Evolutionary conservation across 2,329 filamentous ascomycete species (phyloP), one percentile per base, ranked within the genome.

Genomic region (Cadophora sp.): DNA sequence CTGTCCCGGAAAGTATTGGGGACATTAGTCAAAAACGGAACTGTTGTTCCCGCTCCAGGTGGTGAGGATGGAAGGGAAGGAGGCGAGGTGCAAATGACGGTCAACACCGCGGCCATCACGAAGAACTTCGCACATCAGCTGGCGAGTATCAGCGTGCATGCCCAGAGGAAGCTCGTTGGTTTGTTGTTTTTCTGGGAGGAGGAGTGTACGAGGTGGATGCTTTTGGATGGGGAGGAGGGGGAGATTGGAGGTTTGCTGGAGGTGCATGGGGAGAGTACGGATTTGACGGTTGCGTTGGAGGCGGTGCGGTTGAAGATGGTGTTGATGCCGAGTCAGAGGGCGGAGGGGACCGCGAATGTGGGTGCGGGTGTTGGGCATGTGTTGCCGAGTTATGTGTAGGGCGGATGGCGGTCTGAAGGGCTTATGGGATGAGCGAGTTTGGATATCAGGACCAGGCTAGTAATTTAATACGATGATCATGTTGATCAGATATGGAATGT

Each of bases 181-280:
- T 51, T 75, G 74, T 33, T 79, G 43, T 74, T 74, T 58, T 75
- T 75, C 45, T 76, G 74, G 73, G 73, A 73, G 41, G 73, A 75
- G 45, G 73, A 76, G 47, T 73, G 72, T 59, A 39, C 36, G 36
- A 39, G 7, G 70, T 62, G 59, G 67, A 68, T 59, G n/a, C 27
- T 73, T 33, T 65, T 76, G 11, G 68, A 70, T 55, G 43, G 56
- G 13, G 73, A 74, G 45, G 70, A 74, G 45, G 55, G 55, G 39
- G 71, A 73, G 63, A 68, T 74, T 48, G 16, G 2, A 13, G 16
- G 43, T 2, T 6, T 18, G 13, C n/a, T 18, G n/a, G 43, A 13
- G 43, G 8, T 45, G n/a, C 9, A 45, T 45, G 16, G 16, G 14
- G 43, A 7, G 43, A 45, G n/a, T 45, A 20, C 16, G 43, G 43